Evolutionary conservation across 805 yeast species (phyloP).

Genomic region (Candida wancherniae): DNA sequence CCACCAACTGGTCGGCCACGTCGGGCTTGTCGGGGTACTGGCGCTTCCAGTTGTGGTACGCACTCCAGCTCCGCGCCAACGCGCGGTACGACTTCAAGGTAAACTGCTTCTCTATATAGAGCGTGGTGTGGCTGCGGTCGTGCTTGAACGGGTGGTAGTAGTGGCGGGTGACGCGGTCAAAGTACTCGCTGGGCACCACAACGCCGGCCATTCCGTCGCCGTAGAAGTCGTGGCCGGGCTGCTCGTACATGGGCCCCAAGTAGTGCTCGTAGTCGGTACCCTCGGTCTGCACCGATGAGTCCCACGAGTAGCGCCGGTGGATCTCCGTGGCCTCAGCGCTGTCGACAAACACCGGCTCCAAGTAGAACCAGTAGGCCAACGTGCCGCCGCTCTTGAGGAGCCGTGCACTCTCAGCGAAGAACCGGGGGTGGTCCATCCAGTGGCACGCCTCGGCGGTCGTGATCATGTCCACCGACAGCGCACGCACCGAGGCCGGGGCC

Average conservation of each 20-base stretch:
- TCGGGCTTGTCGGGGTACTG: conserved; percentile 35
- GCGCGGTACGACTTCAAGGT: conserved; percentile 19
- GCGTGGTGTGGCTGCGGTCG: conserved; percentile 15
- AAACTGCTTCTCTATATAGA: conserved; percentile 19
- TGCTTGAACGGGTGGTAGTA: conserved; percentile 26
- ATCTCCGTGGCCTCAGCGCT: conserved; percentile 52
- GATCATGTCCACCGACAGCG: conserved; percentile 51
- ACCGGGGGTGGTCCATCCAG: conserved; percentile 63
- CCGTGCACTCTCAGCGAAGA: conserved; percentile 46
- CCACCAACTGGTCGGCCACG: conserved; percentile 44
- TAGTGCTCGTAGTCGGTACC: conserved; percentile 30
- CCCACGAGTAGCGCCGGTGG: conserved; percentile 47
- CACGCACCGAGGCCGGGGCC: conserved; percentile 18
- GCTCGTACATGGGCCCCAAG: conserved; percentile 47
- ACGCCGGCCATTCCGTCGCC: conserved; percentile 36
- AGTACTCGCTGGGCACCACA: conserved; percentile 26
- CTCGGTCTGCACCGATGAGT: conserved; percentile 17
- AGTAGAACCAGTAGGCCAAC: conserved; percentile 74
- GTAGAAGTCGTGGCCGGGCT: conserved; percentile 42
- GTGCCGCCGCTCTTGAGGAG: conserved; percentile 61
- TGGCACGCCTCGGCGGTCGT: conserved; percentile 86
- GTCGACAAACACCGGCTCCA: conserved; percentile 59
- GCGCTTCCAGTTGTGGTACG: conserved; percentile 35
- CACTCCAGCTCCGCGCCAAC: conserved; percentile 36
- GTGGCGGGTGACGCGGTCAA: conserved; percentile 21